phyloP scores from a whole-genome alignment of 441 rosid genomes.

The Cnidoscolus chayamansa region DNA sequence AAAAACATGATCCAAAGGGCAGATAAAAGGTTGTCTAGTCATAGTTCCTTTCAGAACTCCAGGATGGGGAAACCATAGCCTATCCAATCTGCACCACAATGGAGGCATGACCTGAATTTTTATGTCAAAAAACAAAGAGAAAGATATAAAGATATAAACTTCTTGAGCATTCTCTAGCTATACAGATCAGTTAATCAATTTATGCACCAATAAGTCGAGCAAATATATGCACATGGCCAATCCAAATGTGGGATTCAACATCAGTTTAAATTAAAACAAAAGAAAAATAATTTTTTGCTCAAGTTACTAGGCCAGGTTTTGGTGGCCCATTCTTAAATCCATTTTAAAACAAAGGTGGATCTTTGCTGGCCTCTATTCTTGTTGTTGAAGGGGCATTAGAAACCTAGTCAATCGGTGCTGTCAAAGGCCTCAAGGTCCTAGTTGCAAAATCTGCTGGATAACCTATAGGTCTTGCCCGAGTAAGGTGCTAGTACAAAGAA shows the following conservation, averaged over 20 bases:
- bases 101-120: conserved; percentile 87
- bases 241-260: not conserved
- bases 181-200: not conserved
- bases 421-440: not conserved
- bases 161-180: conserved; percentile 3
- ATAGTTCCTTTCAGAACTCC: conserved; percentile 71
- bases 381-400: not conserved
- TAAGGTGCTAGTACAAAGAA: not conserved
- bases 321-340: not conserved
- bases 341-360: not conserved
- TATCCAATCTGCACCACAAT: conserved; percentile 96
- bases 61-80: conserved; percentile 98
- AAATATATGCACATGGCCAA: not conserved
- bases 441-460: not conserved
- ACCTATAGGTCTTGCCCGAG: not conserved
- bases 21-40: conserved; percentile 93
- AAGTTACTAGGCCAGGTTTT: not conserved
- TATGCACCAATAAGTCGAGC: not conserved
- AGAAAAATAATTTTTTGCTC: not conserved
- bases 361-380: not conserved
- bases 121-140: conserved; percentile 13
- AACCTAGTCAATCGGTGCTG: not conserved
- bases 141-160: conserved; percentile 12
- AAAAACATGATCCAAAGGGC: conserved; percentile 97
- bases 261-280: not conserved